phyloP scores from a whole-genome alignment of 2,329 filamentous ascomycete species.

The Penicillium olsonii region DNA sequence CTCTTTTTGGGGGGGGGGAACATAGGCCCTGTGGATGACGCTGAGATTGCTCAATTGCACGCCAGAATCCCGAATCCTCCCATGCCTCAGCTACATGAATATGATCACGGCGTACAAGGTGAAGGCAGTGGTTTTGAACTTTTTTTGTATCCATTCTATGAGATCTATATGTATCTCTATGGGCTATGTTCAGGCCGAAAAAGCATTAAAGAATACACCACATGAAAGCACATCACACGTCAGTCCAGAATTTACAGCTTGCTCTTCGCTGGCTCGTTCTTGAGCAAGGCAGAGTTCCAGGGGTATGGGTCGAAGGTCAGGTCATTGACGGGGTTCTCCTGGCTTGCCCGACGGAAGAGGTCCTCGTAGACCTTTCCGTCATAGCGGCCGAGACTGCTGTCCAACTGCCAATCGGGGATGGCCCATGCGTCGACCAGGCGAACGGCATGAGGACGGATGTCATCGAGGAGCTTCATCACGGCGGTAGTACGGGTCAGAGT shows the following conservation, averaged over 20 bases:
- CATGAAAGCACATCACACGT: slow-evolving; percentile 6
- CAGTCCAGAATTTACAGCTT: slow-evolving; percentile 35
- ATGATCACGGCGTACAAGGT: no score
- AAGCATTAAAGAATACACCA: slow-evolving; percentile 6
- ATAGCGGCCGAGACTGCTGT: slow-evolving; percentile 67
- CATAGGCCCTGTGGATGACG: no score
- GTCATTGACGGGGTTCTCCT: slow-evolving; percentile 72
- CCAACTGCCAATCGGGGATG: slow-evolving; percentile 77
- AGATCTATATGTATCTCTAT: slow-evolving; percentile 11
- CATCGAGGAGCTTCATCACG: slow-evolving; percentile 69
- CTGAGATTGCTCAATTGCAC: slow-evolving; percentile 59
- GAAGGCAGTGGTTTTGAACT: neutral
- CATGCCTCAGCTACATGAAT: no score
- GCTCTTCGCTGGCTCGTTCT: slow-evolving; percentile 48
- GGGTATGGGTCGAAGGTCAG: slow-evolving; percentile 74
- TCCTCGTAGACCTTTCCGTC: slow-evolving; percentile 79
- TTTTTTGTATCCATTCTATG: slow-evolving; percentile 3
- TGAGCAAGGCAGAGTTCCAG: slow-evolving; percentile 61
- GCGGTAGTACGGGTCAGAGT: slow-evolving; percentile 66
- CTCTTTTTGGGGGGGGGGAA: no score
- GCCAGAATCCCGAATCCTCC: slow-evolving; percentile 41
- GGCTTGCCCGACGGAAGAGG: slow-evolving; percentile 70
- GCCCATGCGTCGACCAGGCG: slow-evolving; percentile 72
- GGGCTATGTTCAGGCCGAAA: neutral
- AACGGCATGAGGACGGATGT: slow-evolving; percentile 73